A percentile compares a stretch with the other conserved stretches of the same genome.
Evolutionary conservation across 306 rosid genomes (phyloP).

Genomic region (Amphicarpaea edgeworthii): DNA sequence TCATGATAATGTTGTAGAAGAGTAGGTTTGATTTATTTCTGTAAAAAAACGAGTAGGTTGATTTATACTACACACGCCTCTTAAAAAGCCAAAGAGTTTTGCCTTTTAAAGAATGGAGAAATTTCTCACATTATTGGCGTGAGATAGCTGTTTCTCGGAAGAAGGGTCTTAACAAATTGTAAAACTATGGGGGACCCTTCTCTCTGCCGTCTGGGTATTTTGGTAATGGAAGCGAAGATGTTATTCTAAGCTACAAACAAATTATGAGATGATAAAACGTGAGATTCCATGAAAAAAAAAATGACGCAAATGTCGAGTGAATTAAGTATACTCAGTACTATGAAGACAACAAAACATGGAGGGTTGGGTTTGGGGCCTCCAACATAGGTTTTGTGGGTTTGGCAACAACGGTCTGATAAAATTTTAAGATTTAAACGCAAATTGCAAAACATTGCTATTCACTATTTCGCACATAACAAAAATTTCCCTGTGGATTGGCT

Average conservation of each 20-base stretch:
- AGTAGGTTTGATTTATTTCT: constrained; percentile 1
- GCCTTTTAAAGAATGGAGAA: background rate
- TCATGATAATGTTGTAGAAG: background rate
- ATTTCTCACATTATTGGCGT: background rate
- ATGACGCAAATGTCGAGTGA: constrained; percentile 14
- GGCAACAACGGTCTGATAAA: background rate
- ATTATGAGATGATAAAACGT: background rate
- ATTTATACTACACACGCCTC: background rate
- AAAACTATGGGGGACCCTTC: constrained; percentile 30
- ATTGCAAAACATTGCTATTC: background rate
- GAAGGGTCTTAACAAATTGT: constrained; percentile 12
- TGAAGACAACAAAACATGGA: constrained; percentile 26
- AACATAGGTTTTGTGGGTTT: no score
- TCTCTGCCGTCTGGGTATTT: background rate
- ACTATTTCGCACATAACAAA: background rate
- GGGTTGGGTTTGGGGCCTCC: constrained; percentile 32
- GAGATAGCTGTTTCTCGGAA: constrained; percentile 9
- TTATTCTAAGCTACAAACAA: background rate
- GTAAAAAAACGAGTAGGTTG: background rate
- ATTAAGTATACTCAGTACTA: background rate
- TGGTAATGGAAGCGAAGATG: constrained; percentile 29
- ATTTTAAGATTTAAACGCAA: background rate
- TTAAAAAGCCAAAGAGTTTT: constrained; percentile 5
- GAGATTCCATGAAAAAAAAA: background rate
- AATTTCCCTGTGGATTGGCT: background rate